phyloP scores from a whole-genome alignment of 2,329 filamentous ascomycete species.

The Colletotrichum cereale region DNA sequence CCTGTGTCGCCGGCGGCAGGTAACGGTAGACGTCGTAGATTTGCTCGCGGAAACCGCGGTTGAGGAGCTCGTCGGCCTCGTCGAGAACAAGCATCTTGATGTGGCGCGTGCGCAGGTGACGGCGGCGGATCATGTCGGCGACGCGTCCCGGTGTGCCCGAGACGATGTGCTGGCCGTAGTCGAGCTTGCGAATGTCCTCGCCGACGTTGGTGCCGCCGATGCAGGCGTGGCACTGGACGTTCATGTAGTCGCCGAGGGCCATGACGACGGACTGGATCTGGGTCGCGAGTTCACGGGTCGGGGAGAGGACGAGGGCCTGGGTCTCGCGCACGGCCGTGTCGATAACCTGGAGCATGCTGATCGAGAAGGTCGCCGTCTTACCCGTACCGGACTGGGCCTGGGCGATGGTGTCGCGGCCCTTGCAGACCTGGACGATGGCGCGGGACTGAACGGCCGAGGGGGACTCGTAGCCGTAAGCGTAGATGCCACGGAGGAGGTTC shows the following conservation, averaged over 20 bases:
- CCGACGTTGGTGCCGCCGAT: constrained; percentile 98
- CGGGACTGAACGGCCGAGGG: constrained; percentile 97
- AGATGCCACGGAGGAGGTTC: constrained; percentile 95
- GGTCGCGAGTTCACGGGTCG: constrained; percentile 94
- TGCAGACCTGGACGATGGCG: constrained; percentile 98
- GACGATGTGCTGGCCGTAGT: constrained; percentile 97
- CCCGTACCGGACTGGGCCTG: constrained; percentile 97
- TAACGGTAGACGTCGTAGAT: constrained; percentile 99
- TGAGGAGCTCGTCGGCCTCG: constrained; percentile 76
- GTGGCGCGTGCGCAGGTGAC: constrained; percentile 69
- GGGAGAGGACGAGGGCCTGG: constrained; percentile 94
- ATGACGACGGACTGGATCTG: constrained; percentile 99
- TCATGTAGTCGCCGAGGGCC: constrained; percentile 99
- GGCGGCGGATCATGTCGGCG: constrained; percentile 71
- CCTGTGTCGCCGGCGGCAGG: constrained; percentile 94
- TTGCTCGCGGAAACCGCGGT: constrained; percentile 96
- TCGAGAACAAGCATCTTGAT: constrained; percentile 75
- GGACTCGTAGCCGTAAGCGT: constrained; percentile 98
- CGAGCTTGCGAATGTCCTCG: constrained; percentile 96
- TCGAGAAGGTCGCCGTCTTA: constrained; percentile 97
- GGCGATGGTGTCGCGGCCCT: constrained; percentile 97
- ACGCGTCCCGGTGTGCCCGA: constrained; percentile 98
- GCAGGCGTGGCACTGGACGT: constrained; percentile 98
- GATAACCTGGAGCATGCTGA: constrained; percentile 96
- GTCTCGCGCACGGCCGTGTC: constrained; percentile 93